Percentiles rank a stretch among this genome's conserved stretches.
phyloP scores from a whole-genome alignment of 2,329 filamentous ascomycete species.

The Ophiostoma tasmaniense region DNA sequence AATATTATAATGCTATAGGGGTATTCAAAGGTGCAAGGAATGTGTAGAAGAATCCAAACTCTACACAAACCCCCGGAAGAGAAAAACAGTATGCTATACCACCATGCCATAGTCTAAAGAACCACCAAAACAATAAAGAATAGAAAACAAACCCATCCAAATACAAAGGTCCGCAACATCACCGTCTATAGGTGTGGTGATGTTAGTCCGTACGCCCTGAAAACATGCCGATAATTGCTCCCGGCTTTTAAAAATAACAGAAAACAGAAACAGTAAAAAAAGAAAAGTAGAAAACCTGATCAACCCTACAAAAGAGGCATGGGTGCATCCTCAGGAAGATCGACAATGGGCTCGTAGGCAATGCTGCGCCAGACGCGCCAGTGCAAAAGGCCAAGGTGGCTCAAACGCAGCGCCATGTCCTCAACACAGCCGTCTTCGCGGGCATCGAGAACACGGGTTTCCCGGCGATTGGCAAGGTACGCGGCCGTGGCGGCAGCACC shows the following conservation, averaged over 20 bases:
- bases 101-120: background rate
- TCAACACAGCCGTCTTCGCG: slow-evolving; percentile 48
- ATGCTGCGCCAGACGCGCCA: slow-evolving; percentile 82
- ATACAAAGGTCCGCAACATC: slow-evolving; percentile 3
- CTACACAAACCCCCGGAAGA: background rate
- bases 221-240: background rate
- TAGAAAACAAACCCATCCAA: background rate
- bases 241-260: background rate
- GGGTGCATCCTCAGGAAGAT: slow-evolving; percentile 8
- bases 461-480: slow-evolving; percentile 20
- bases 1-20: slow-evolving; percentile 14
- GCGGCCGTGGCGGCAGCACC: slow-evolving; percentile 21
- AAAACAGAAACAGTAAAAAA: too few relatives aligned
- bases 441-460: slow-evolving; percentile 11
- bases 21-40: slow-evolving; percentile 11
- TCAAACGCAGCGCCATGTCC: slow-evolving; percentile 67
- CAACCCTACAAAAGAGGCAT: slow-evolving; percentile 5
- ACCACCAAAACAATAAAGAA: background rate
- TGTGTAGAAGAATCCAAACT: background rate
- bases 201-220: background rate
- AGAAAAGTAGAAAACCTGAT: too few relatives aligned
- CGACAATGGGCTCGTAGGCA: slow-evolving; percentile 44
- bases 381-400: slow-evolving; percentile 77
- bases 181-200: slow-evolving; percentile 12
- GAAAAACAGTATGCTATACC: background rate